Evolutionary conservation across 495 filamentous ascomycete genomes (phyloP), one percentile per base, ranked within the genome.

Genomic region (Hypoxylon lienhwacheense): DNA sequence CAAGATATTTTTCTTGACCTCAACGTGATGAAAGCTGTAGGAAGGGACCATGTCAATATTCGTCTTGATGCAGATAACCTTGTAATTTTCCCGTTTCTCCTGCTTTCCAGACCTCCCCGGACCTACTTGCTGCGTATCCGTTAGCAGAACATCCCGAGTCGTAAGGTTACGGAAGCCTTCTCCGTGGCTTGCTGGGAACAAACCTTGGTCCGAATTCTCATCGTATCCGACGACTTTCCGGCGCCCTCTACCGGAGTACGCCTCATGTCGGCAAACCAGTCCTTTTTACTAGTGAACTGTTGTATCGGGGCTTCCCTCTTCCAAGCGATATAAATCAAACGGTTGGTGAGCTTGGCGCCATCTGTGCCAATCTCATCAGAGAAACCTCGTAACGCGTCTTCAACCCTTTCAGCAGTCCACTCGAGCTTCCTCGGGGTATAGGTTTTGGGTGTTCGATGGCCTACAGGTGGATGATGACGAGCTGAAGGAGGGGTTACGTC

Each of bases 21-120:
- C 73, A n/a, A 76, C 72, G 52, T 76, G 73, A 36, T 77, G 75
- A 39, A 76, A 77, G 17, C 69, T 51, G 47, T 78, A 78, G 5
- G 58, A 47, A 14, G 75, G 75, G 2, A 73, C 71, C 4, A 61
- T 59, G 8, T 70, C 70, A 33, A 59, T 66, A 41, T 73, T 61
- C 5, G 71, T 70, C 42, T 70, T 70, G 49, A 78, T 71, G 51
- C 66, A 65, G 16, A 63, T 46, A 5, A 74, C 66, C 3, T 70
- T 69, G 45, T 59, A 67, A 11, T 55, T 31, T 21, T 66, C 63
- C 34, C 66, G 64, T n/a, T 67, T 69, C 15, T 66, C 56, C 45
- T 68, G 67, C 44, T 67, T 73, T n/a, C 66, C 67, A n/a, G 57
- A 55, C 28, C 61, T 61, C n/a, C 64, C 64, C 26, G 64, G 64